Evolutionary conservation across 768 basidiomycete genomes (phyloP).

Genomic region (Calocybe gangraenosa): DNA sequence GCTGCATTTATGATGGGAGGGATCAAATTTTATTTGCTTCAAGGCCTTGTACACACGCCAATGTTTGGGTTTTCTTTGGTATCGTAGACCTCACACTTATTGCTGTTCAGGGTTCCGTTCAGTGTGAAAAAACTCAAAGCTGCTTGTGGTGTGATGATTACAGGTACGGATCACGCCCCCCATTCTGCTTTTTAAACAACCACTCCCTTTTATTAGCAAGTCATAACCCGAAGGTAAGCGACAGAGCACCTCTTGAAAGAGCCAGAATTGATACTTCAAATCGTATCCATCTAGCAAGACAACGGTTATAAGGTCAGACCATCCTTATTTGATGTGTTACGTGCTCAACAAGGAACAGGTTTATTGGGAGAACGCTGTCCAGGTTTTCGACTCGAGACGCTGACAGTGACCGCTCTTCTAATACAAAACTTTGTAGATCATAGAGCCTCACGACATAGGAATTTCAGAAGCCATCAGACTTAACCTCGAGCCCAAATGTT

Average conservation of each 20-base stretch:
- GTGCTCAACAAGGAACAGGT: slow-evolving; percentile 41
- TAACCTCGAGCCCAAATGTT: slow-evolving; percentile 53
- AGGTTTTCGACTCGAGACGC: slow-evolving; percentile 39
- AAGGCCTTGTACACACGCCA: slow-evolving; percentile 76
- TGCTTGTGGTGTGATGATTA: slow-evolving; percentile 88
- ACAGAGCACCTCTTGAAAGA: neutral
- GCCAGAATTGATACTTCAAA: neutral
- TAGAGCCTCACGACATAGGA: slow-evolving; percentile 75
- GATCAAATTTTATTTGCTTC: slow-evolving; percentile 66
- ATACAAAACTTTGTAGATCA: slow-evolving; percentile 50
- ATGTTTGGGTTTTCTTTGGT: slow-evolving; percentile 40
- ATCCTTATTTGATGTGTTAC: neutral
- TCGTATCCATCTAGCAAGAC: slow-evolving; percentile 50
- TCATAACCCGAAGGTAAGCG: slow-evolving; percentile 79
- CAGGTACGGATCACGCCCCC: slow-evolving; percentile 41
- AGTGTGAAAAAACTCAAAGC: slow-evolving; percentile 61
- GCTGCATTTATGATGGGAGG: slow-evolving; percentile 60
- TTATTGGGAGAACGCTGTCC: slow-evolving; percentile 87
- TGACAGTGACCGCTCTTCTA: neutral
- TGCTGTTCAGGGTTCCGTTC: slow-evolving; percentile 66
- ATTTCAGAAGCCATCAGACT: slow-evolving; percentile 63
- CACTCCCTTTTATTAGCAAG: slow-evolving; percentile 44
- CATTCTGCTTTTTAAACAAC: slow-evolving; percentile 1
- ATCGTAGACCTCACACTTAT: neutral
- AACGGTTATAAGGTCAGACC: slow-evolving; percentile 77